These are phyloP conservation scores for Pichia sp. DNA, from an alignment of 1,139 yeast genomes.

Conservation along the genomic window DNA sequence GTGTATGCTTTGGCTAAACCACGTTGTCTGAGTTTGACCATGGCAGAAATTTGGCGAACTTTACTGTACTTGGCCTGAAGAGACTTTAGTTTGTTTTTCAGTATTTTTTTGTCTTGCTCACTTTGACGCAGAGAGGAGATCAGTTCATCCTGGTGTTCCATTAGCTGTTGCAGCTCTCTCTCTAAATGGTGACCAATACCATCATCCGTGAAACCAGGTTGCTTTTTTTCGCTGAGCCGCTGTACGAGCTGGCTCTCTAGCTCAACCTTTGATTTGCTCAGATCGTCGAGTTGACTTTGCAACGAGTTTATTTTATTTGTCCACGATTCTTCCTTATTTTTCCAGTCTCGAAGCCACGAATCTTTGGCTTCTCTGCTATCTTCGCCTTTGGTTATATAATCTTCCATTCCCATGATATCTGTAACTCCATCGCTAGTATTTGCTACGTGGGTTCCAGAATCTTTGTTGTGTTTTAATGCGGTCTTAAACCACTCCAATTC, in stretches of 20 bases:
- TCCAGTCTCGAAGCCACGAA: neutral
- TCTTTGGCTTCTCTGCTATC: neutral
- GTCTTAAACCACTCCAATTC: constrained; percentile 12
- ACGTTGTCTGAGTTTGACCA: constrained; percentile 15
- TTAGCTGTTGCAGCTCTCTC: neutral
- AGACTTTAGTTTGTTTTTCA: neutral
- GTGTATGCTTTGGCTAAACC: constrained; percentile 12
- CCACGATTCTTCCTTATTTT: neutral
- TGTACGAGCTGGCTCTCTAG: neutral
- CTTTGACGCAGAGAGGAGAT: neutral
- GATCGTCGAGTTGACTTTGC: neutral
- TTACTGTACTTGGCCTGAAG: constrained; percentile 11
- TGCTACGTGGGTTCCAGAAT: neutral
- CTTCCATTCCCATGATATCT: neutral
- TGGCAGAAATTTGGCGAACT: constrained; percentile 6
- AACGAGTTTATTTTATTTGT: neutral
- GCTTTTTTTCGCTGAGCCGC: neutral
- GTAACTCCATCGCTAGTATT: neutral
- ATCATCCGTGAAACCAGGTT: neutral
- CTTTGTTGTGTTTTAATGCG: neutral
- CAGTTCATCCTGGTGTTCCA: neutral
- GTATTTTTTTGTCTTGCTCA: constrained; percentile 3
- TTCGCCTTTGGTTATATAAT: neutral
- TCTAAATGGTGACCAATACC: neutral
- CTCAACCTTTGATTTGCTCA: neutral